Percentiles rank a stretch among this genome's conserved stretches.
These are phyloP conservation scores for Achaetomium macrosporum DNA, from an alignment of 2,329 filamentous ascomycete species.

Conservation along the genomic window DNA sequence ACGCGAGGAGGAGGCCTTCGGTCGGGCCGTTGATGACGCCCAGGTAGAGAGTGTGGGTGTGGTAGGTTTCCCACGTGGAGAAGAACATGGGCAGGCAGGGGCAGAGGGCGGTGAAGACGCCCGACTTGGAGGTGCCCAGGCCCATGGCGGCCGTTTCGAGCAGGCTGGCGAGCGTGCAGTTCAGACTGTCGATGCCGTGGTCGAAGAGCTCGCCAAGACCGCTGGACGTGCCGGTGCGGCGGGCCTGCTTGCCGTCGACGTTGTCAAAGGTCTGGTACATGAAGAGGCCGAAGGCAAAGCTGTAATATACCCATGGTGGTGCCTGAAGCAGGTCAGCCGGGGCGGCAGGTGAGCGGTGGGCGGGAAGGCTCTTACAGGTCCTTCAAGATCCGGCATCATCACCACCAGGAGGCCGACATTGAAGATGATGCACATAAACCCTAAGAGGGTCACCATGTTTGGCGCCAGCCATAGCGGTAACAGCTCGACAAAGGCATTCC, in stretches of 20 bases:
- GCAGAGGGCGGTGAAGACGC: conserved; percentile 84
- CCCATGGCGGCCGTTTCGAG: conserved; percentile 92
- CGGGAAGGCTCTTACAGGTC: conserved; percentile 57
- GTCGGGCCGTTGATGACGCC: conserved; percentile 97
- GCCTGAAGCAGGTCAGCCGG: conserved; percentile 44
- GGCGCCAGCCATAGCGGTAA: conserved; percentile 94
- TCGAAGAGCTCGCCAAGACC: conserved; percentile 95
- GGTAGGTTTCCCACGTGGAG: conserved; percentile 98
- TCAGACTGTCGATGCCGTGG: conserved; percentile 96
- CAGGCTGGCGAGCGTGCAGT: conserved; percentile 89
- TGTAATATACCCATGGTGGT: conserved; percentile 89
- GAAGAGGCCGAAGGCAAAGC: conserved; percentile 92
- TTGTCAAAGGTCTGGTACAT: conserved; percentile 99
- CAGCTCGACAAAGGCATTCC: conserved; percentile 91
- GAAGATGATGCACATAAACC: conserved; percentile 86
- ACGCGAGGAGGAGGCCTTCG: conserved; percentile 87
- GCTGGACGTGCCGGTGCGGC: conserved; percentile 89
- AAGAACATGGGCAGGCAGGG: conserved; percentile 98
- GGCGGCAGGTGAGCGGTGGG: neutral
- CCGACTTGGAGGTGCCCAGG: conserved; percentile 73
- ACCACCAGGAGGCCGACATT: conserved; percentile 72
- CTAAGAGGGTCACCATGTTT: conserved; percentile 93
- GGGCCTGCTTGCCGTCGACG: conserved; percentile 94
- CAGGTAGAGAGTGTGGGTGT: conserved; percentile 94
- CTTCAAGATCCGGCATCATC: conserved; percentile 82